Percentiles rank a stretch among this genome's conserved stretches.
These are phyloP conservation scores for Saccharomycopsis selenospora DNA, from an alignment of 805 yeast genomes.

Conservation along the genomic window DNA sequence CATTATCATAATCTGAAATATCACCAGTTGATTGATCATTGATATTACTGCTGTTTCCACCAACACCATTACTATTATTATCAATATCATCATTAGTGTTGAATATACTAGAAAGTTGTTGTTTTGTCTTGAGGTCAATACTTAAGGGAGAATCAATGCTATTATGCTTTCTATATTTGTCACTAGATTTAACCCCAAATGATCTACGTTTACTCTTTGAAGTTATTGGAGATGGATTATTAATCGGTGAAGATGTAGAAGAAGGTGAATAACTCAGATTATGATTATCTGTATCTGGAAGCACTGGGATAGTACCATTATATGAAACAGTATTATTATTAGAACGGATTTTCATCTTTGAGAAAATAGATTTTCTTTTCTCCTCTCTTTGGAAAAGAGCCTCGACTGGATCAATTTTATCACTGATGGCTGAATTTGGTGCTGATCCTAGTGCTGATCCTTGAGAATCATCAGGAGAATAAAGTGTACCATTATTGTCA, in stretches of 20 bases:
- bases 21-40: too few species aligned
- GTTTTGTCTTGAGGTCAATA: slow-evolving; percentile 12
- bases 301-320: background rate
- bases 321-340: background rate
- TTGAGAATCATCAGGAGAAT: background rate
- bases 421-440: background rate
- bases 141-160: slow-evolving; percentile 10
- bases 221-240: background rate
- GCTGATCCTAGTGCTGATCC: background rate
- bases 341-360: slow-evolving; percentile 3
- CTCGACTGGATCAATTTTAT: slow-evolving; percentile 16
- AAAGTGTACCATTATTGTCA: background rate
- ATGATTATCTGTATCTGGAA: background rate
- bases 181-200: background rate
- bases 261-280: background rate
- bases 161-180: background rate
- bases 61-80: too few species aligned
- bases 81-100: slow-evolving; percentile 14
- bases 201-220: background rate
- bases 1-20: slow-evolving; percentile 4
- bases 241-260: background rate
- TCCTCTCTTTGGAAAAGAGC: slow-evolving; percentile 11
- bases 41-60: too few species aligned
- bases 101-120: slow-evolving; percentile 15
- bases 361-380: slow-evolving; percentile 6